phyloP scores from a whole-genome alignment of 805 yeast species.

The Saccharomycopsis capsularis region DNA sequence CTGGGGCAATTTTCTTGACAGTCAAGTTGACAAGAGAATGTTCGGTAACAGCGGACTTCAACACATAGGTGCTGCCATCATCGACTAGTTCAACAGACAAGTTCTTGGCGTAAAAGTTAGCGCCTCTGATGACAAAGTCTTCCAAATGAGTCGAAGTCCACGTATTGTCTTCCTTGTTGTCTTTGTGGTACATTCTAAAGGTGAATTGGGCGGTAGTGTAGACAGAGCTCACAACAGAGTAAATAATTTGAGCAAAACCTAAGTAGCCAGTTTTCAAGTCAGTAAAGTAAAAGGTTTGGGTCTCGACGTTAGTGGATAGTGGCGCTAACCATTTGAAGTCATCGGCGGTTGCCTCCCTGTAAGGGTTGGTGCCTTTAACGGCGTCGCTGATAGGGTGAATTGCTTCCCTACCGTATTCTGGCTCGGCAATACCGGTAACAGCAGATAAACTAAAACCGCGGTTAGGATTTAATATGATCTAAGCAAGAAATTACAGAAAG shows the following conservation, averaged over 20 bases:
- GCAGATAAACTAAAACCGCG: slow-evolving; percentile 62
- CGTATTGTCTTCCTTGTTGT: slow-evolving; percentile 43
- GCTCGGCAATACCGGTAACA: slow-evolving; percentile 95
- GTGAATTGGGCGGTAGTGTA: slow-evolving; percentile 92
- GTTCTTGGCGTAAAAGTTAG: slow-evolving; percentile 73
- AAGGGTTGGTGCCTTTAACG: slow-evolving; percentile 51
- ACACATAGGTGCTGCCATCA: slow-evolving; percentile 45
- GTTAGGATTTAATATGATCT: not conserved
- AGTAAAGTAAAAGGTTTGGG: slow-evolving; percentile 84
- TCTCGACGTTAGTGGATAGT: slow-evolving; percentile 83
- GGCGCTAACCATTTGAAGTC: slow-evolving; percentile 78
- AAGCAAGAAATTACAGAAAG: not conserved
- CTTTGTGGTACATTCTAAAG: slow-evolving; percentile 63
- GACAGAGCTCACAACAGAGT: slow-evolving; percentile 76
- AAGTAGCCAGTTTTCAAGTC: slow-evolving; percentile 53
- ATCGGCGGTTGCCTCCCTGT: slow-evolving; percentile 46
- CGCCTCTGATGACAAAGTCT: slow-evolving; percentile 64
- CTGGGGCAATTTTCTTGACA: slow-evolving; percentile 58
- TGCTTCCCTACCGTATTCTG: slow-evolving; percentile 90
- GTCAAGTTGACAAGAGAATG: slow-evolving; percentile 66
- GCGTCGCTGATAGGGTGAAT: slow-evolving; percentile 74
- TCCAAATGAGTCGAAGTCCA: slow-evolving; percentile 94
- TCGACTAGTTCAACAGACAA: slow-evolving; percentile 55
- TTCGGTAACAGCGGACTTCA: slow-evolving; percentile 57
- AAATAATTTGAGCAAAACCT: slow-evolving; percentile 93